Evolutionary conservation across 805 yeast species (phyloP).

Genomic region (Cyberlindnera nakhonratchasimensis): DNA sequence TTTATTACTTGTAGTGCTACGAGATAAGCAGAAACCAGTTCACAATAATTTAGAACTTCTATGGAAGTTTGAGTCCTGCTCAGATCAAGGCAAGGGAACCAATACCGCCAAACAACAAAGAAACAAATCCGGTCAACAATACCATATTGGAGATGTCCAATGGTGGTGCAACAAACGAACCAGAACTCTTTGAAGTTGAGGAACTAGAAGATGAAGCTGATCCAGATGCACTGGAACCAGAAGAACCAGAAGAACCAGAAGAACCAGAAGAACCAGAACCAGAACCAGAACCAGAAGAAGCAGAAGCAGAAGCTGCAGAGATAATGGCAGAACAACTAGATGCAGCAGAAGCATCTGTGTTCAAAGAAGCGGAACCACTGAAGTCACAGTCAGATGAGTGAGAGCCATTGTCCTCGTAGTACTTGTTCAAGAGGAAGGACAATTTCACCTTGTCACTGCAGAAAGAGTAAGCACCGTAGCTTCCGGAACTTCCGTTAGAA

Average conservation of each 20-base stretch:
- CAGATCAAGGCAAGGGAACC: conserved; percentile 32
- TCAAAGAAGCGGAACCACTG: conserved; percentile 61
- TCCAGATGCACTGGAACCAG: conserved; percentile 36
- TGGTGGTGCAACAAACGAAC: conserved; percentile 15
- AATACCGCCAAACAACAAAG: conserved; percentile 44
- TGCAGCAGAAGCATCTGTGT: conserved; percentile 38
- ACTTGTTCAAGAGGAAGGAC: conserved; percentile 61
- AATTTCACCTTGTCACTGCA: conserved; percentile 70
- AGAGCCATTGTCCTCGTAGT: conserved; percentile 51
- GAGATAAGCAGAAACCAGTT: background rate
- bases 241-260: conserved; percentile 33
- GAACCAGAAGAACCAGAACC: conserved; percentile 34
- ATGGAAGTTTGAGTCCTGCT: no score
- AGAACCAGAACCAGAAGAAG: conserved; percentile 33
- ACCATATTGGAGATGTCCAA: conserved; percentile 15
- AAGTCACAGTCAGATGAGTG: conserved; percentile 62
- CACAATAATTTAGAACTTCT: no score
- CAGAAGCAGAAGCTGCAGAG: conserved; percentile 30
- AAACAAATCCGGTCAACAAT: conserved; percentile 26
- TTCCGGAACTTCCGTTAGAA: conserved; percentile 60
- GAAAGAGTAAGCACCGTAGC: conserved; percentile 70
- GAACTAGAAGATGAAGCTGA: conserved; percentile 17
- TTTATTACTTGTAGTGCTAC: no score
- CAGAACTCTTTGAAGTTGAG: conserved; percentile 16
- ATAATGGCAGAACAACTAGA: conserved; percentile 35